phyloP scores from a whole-genome alignment of 163 green algal genomes.

The Scenedesmus sp. region DNA sequence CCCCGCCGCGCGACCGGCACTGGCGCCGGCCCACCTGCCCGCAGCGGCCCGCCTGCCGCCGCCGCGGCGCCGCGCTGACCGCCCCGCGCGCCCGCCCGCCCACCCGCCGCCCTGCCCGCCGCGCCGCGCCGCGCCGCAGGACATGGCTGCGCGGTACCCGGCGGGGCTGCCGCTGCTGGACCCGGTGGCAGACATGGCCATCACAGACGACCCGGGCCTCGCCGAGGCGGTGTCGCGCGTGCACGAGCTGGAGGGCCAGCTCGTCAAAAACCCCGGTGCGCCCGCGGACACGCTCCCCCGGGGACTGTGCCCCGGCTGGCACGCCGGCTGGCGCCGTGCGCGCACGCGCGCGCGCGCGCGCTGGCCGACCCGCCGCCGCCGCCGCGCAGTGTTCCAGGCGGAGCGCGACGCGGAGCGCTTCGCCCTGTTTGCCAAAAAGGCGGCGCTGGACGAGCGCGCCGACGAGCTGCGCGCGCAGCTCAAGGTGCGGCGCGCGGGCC shows the following conservation, averaged over 20 bases:
- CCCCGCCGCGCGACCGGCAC: too few relatives aligned
- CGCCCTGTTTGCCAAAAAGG: slow-evolving; percentile 65
- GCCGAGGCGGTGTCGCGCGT: slow-evolving; percentile 53
- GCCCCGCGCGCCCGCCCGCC: too few relatives aligned
- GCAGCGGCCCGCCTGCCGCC: too few relatives aligned
- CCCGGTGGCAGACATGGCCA: slow-evolving; percentile 86
- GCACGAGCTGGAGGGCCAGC: slow-evolving; percentile 65
- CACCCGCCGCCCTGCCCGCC: too few relatives aligned
- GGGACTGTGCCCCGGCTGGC: too few relatives aligned
- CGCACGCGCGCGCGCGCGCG: too few relatives aligned
- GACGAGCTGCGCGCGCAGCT: slow-evolving; percentile 71
- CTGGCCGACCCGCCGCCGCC: too few relatives aligned
- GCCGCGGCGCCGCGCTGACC: too few relatives aligned
- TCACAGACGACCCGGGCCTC: slow-evolving; percentile 76
- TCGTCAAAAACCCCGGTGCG: slow-evolving; percentile 64
- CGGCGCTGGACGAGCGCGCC: slow-evolving; percentile 67
- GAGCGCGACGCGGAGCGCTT: slow-evolving; percentile 54
- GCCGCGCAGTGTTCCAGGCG: slow-evolving; percentile 56
- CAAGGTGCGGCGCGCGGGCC: slow-evolving; percentile 39
- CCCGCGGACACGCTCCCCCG: too few relatives aligned
- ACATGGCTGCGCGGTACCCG: slow-evolving; percentile 66
- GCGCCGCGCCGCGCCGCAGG: slow-evolving; percentile 35
- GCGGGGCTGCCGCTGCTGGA: slow-evolving; percentile 73
- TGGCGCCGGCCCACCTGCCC: too few relatives aligned
- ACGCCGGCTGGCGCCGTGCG: background rate